Evolutionary conservation across 345 rosid genomes (phyloP), one percentile per base, ranked within the genome.

Genomic region (Salix exigua): DNA sequence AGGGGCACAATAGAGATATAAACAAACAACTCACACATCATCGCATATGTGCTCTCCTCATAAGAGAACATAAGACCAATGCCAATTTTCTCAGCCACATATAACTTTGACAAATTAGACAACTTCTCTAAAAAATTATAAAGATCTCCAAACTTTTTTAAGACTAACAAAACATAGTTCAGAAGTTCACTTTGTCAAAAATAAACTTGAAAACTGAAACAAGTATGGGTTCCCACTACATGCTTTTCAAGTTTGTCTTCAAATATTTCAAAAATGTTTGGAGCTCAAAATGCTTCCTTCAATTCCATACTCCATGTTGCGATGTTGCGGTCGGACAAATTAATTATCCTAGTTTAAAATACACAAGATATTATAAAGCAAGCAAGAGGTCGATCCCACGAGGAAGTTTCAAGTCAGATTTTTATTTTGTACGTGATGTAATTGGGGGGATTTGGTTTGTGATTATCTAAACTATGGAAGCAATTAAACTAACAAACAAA

Each of bases 11-110:
- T 16, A 64, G 51, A 77, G 35, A 28, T 67, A 55, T 13, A 44
- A 70, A 63, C 58, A 28, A 37, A 66, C 51, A 83, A 75, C 89
- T 78, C 77, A 89, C 97, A 76, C 65, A 80, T 82, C 77, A 80
- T 82, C 11, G 80, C 77, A 26, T 88, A 92, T 14, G 77, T 78
- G 73, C 76, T 82, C 62, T 89, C 95, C 40, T 89, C 87, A 72
- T 87, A 89, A 38, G 87, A 86, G 58, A 94, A 81, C 61, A 95
- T 92, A 72, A 94, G 92, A 83, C 88, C 93, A 79, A 88, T 77
- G 76, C 79, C 85, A 72, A 94, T 84, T 82, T 89, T 94, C 80
- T 94, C 96, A 66, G 86, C 75, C 46, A 83, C 42, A 1, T 97
- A 88, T 79, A 95, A 84, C 70, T 77, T 80, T 64, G 90, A 75